Percentiles rank a stretch among this genome's conserved stretches.
These are phyloP conservation scores for Pisolithus tinctorius DNA, from an alignment of 768 basidiomycete species.

Conservation along the genomic window DNA sequence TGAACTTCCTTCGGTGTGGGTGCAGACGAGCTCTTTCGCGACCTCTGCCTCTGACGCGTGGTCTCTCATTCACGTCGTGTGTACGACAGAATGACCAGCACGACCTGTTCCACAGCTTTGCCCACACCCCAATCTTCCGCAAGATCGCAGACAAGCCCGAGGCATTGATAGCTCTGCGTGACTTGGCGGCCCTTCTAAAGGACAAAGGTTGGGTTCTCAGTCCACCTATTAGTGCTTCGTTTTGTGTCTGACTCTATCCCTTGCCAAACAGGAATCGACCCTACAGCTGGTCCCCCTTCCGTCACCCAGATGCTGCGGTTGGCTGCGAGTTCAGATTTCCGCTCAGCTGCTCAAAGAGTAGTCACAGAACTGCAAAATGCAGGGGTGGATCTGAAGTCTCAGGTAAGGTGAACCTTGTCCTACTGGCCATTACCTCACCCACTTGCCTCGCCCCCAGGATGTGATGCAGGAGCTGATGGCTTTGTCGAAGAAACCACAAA, in stretches of 20 bases:
- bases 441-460: conserved; percentile 30
- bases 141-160: conserved; percentile 46
- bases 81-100: conserved; percentile 28
- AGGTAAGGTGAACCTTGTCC: conserved; percentile 32
- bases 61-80: conserved; percentile 24
- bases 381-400: conserved; percentile 51
- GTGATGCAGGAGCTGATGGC: conserved; percentile 28
- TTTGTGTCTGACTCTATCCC: not conserved
- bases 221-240: not conserved
- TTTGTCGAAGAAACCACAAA: conserved; percentile 24
- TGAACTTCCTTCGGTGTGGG: conserved; percentile 15
- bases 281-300: conserved; percentile 39
- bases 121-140: conserved; percentile 38
- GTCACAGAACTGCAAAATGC: conserved; percentile 48
- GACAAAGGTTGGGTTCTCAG: conserved; percentile 36
- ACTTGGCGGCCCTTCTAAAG: conserved; percentile 39
- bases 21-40: conserved; percentile 11
- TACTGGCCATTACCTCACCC: not conserved
- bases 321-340: conserved; percentile 45
- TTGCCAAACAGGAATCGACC: conserved; percentile 39
- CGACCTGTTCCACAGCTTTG: conserved; percentile 35
- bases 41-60: conserved; percentile 5
- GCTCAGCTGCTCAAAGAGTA: conserved; percentile 38
- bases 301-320: conserved; percentile 50
- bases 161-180: conserved; percentile 41